phyloP scores from a whole-genome alignment of 1,284 basidiomycete species.

The Rhodotorula sp. region DNA sequence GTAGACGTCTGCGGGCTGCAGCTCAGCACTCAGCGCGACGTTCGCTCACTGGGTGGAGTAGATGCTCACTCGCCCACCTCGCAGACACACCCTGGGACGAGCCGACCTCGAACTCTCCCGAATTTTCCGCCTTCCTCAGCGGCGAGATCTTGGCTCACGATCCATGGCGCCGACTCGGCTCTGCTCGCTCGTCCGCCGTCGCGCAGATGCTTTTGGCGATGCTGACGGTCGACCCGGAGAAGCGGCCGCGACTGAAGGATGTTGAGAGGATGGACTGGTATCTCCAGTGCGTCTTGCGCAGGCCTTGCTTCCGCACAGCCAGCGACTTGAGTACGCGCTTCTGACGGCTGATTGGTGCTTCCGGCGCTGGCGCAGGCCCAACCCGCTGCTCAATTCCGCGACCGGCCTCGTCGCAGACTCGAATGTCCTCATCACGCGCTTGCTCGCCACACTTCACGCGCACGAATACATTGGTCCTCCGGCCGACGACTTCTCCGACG shows the following conservation, averaged over 20 bases:
- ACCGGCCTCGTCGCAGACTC: constrained; percentile 33
- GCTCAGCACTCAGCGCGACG: too few relatives aligned
- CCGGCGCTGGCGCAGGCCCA: constrained; percentile 13
- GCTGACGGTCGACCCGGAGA: constrained; percentile 67
- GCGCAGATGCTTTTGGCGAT: constrained; percentile 70
- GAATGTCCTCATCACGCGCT: constrained; percentile 9
- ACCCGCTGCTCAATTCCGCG: constrained; percentile 25
- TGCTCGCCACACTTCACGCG: constrained; percentile 24
- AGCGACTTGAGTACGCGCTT: neutral
- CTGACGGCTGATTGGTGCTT: neutral
- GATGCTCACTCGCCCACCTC: neutral
- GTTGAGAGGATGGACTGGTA: constrained; percentile 77
- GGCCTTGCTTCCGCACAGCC: neutral
- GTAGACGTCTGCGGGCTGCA: too few relatives aligned
- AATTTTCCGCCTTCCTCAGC: constrained; percentile 71
- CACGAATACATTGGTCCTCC: constrained; percentile 33
- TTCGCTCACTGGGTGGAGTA: too few relatives aligned
- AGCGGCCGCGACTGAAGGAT: constrained; percentile 68
- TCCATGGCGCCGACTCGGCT: constrained; percentile 73
- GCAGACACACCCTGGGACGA: constrained; percentile 98
- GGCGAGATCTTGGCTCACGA: constrained; percentile 72
- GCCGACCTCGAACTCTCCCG: constrained; percentile 72
- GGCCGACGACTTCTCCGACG: constrained; percentile 16
- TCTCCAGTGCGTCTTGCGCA: constrained; percentile 57
- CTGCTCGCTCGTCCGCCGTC: neutral